These are phyloP conservation scores for Trichoderma arundinaceum DNA, from an alignment of 2,329 filamentous ascomycete species.

Conservation along the genomic window DNA sequence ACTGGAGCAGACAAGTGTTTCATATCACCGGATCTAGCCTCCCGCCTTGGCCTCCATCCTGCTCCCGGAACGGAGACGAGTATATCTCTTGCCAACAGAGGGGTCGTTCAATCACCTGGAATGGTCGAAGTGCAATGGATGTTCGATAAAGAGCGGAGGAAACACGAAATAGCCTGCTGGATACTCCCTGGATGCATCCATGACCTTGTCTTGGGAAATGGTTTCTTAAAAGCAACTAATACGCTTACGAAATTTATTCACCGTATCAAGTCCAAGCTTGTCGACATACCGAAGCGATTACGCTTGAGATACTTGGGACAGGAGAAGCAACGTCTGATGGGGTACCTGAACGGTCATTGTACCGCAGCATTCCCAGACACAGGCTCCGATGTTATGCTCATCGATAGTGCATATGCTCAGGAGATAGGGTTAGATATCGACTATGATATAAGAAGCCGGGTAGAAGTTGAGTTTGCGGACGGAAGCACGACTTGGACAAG, in stretches of 20 bases:
- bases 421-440: neutral
- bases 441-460: neutral
- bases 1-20: neutral
- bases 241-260: neutral
- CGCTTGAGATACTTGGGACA: neutral
- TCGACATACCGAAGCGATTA: neutral
- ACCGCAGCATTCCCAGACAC: neutral
- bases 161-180: neutral
- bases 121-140: neutral
- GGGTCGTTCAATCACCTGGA: neutral
- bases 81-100: neutral
- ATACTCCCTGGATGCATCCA: neutral
- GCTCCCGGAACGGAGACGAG: neutral
- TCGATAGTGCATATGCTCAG: neutral
- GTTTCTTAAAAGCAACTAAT: neutral
- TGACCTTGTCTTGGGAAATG: neutral
- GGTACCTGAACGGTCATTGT: neutral
- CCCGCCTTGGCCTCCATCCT: neutral
- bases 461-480: neutral
- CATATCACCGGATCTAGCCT: neutral
- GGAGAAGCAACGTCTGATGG: neutral
- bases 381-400: neutral
- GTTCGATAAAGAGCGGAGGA: neutral
- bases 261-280: neutral
- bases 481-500: neutral